These are phyloP conservation scores for Candida cerambycidarum DNA, from an alignment of 805 yeast genomes.

Conservation along the genomic window DNA sequence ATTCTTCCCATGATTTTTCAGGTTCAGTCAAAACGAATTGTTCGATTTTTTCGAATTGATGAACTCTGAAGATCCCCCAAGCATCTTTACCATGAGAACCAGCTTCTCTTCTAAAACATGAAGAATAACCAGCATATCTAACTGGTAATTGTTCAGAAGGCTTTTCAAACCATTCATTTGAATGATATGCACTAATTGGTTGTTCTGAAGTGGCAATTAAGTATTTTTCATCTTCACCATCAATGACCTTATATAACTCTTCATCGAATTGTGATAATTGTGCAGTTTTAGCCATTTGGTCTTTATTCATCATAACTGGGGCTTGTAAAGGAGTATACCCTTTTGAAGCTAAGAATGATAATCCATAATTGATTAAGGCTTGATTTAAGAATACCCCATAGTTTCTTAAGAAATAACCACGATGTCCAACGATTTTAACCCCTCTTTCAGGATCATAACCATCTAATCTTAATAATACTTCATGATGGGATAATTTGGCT, in stretches of 20 bases:
- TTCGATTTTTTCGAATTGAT: constrained; percentile 97
- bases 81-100: constrained; percentile 99
- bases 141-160: constrained; percentile 96
- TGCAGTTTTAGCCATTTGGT: constrained; percentile 98
- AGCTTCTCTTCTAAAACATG: constrained; percentile 99
- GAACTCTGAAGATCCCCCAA: constrained; percentile 99
- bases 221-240: constrained; percentile 97
- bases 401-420: constrained; percentile 94
- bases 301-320: constrained; percentile 99
- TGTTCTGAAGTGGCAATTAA: constrained; percentile 98
- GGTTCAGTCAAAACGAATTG: constrained; percentile 96
- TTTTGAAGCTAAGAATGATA: constrained; percentile 73
- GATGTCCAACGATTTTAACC: constrained; percentile 94
- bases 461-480: constrained; percentile 87
- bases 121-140: constrained; percentile 96
- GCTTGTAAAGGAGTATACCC: constrained; percentile 93
- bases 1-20: constrained; percentile 96
- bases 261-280: constrained; percentile 97
- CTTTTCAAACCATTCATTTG: constrained; percentile 97
- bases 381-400: constrained; percentile 97
- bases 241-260: constrained; percentile 94
- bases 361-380: constrained; percentile 95
- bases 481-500: constrained; percentile 90
- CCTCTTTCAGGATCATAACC: constrained; percentile 99
- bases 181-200: constrained; percentile 97